Conservation (phyloP, 2,329 filamentous ascomycete species). For the Alternaria solani region DNA sequence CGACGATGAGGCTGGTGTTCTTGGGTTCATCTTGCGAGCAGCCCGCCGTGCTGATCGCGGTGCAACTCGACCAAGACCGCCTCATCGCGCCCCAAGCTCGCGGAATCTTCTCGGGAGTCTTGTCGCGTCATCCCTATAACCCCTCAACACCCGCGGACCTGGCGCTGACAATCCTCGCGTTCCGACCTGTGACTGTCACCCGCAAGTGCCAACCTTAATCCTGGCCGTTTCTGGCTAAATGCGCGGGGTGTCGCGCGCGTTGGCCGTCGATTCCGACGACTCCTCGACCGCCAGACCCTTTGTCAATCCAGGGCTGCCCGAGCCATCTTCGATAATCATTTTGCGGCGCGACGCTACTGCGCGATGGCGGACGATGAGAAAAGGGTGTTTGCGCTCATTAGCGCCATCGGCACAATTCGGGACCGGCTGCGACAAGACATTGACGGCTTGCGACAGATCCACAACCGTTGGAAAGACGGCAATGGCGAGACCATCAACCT, state of each 20-base stretch:
- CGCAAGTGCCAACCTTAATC: slow-evolving; percentile 22
- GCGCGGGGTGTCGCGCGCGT: slow-evolving; percentile 9
- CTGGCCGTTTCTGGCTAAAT: slow-evolving; percentile 4
- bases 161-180: slow-evolving; percentile 7
- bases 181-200: slow-evolving; percentile 10
- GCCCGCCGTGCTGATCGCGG: slow-evolving; percentile 6
- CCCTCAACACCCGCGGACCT: slow-evolving; percentile 9
- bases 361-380: slow-evolving; percentile 40
- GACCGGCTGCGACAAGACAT: slow-evolving; percentile 44
- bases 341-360: slow-evolving; percentile 29
- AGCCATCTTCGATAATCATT: slow-evolving; percentile 7
- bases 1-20: neutral
- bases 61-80: neutral
- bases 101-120: slow-evolving; percentile 10
- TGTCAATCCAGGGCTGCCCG: slow-evolving; percentile 10
- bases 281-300: neutral
- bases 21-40: neutral
- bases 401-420: slow-evolving; percentile 39
- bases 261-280: slow-evolving; percentile 8
- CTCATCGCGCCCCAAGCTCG: slow-evolving; percentile 5
- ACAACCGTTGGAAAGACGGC: slow-evolving; percentile 45
- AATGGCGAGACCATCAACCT: slow-evolving; percentile 46
- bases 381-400: slow-evolving; percentile 38
- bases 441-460: slow-evolving; percentile 44
- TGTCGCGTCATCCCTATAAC: slow-evolving; percentile 11